Base-by-base conservation (phyloP, 1,284 basidiomycete genomes). In the Ustilago trichophora region DNA sequence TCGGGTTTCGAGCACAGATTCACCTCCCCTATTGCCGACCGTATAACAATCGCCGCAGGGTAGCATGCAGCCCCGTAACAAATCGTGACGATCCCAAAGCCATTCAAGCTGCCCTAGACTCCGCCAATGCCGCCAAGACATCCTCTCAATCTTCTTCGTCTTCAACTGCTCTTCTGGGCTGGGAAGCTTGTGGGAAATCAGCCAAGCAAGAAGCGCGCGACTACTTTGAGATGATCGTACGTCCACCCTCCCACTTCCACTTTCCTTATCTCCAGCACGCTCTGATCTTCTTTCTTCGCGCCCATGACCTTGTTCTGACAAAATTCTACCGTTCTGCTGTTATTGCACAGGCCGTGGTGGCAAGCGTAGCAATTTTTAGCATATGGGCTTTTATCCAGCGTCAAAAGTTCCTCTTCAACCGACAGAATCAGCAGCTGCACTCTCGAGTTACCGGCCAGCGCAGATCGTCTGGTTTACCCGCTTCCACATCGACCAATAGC, bases 11-110 rank as follows among this genome's bases (percentile, higher is more conserved):
- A n/a, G n/a, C n/a, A n/a, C n/a, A n/a, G n/a, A 38, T 68, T 11
- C 59, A 66, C 11, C 57, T 68, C 11, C 72, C 74, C 2, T 76
- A 74, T 48, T 76, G 74, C 44, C 54, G 72, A 29, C 74, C 74
- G 10, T 76, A 76, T 67, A 72, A 72, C 48, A 74, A 74, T 43
- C 62, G 74, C 6, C 62, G 71, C n/a, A 41, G 65, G 4, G 66
- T 72, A 11, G 43, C 50, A 4, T 76, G 74, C 37, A 43, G 38
- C 7, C 48, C 41, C 27, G 21, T 59, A 3, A 12, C 26, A 16
- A n/a, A 46, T 25, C 45, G 34, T 6, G 11, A 18, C 33, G 36
- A 56, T 16, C 35, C 49, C 1, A 1, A 25, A 3, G 22, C 51
- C 7, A 35, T 65, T 21, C 45, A 57, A 40, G 2, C 37, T 10